Evolutionary conservation across 1,284 basidiomycete species (phyloP).

Genomic region (Coniophora puteana): DNA sequence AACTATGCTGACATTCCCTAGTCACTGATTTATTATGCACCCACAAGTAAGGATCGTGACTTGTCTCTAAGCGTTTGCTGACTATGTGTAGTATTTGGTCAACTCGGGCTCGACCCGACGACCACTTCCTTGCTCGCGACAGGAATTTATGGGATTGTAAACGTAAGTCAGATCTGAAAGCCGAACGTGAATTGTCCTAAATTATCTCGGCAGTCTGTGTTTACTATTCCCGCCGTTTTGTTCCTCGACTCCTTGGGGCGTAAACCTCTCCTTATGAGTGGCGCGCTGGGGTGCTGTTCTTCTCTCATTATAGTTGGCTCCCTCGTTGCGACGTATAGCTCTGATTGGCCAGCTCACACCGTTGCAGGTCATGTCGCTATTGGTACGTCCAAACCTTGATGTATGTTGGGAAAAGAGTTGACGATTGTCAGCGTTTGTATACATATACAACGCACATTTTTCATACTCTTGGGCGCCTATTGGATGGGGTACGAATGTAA

Average conservation of each 20-base stretch:
- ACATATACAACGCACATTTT: conserved; percentile 5
- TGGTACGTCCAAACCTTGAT: background rate
- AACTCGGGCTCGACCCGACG: conserved; percentile 4
- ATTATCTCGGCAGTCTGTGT: background rate
- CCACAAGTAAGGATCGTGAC: conserved; percentile 2
- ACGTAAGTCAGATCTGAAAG: background rate
- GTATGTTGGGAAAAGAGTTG: background rate
- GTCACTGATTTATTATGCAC: conserved; percentile 5
- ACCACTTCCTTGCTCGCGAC: conserved; percentile 7
- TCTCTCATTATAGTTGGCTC: conserved; percentile 4
- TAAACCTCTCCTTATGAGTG: conserved; percentile 5
- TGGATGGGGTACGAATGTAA: conserved; percentile 4
- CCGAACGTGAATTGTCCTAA: background rate
- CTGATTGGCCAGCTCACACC: conserved; percentile 5
- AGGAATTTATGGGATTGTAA: conserved; percentile 5
- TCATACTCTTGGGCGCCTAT: conserved; percentile 8
- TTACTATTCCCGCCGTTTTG: conserved; percentile 5
- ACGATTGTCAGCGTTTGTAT: conserved; percentile 4
- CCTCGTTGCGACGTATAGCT: conserved; percentile 6
- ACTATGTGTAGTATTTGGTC: conserved; percentile 1
- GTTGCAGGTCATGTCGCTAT: conserved; percentile 4
- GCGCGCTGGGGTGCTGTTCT: conserved; percentile 6
- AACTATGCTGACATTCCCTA: background rate
- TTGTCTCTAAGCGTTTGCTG: background rate
- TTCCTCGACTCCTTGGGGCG: conserved; percentile 7